These are phyloP conservation scores for Candida montana DNA, from an alignment of 805 yeast genomes.

Conservation along the genomic window DNA sequence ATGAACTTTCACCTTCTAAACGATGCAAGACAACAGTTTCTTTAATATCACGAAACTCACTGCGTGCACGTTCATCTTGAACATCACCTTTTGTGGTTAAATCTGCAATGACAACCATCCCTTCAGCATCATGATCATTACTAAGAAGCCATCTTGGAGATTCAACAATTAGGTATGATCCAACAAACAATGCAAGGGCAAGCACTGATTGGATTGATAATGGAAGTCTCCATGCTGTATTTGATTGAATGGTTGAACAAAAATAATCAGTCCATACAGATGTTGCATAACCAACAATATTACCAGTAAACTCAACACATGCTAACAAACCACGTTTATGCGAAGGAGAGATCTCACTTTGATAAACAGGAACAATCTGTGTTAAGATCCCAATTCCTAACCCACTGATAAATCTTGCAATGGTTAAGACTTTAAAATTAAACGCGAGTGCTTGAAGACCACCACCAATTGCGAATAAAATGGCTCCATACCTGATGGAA, in stretches of 20 bases:
- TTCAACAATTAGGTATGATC: constrained; percentile 77
- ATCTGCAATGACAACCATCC: constrained; percentile 78
- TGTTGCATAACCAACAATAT: constrained; percentile 71
- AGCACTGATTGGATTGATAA: constrained; percentile 69
- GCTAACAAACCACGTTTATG: constrained; percentile 81
- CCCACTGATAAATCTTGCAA: constrained; percentile 76
- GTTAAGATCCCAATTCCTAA: constrained; percentile 83
- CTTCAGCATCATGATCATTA: constrained; percentile 76
- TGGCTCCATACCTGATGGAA: constrained; percentile 76
- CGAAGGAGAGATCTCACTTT: constrained; percentile 83
- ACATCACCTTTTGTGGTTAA: constrained; percentile 75
- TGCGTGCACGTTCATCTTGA: constrained; percentile 59
- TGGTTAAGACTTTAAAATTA: constrained; percentile 50
- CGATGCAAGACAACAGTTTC: constrained; percentile 72
- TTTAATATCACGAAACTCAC: constrained; percentile 75
- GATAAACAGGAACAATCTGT: constrained; percentile 83
- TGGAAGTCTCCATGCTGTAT: constrained; percentile 75
- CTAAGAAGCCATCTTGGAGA: constrained; percentile 88
- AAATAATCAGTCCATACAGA: constrained; percentile 86
- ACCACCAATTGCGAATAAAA: constrained; percentile 77
- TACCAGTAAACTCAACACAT: constrained; percentile 85
- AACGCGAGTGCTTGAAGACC: constrained; percentile 58
- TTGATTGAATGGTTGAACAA: constrained; percentile 57
- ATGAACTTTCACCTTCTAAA: constrained; percentile 74
- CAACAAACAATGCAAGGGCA: constrained; percentile 61